Evolutionary conservation across 2,329 filamentous ascomycete genomes (phyloP).

Genomic region (Fusarium illudens): DNA sequence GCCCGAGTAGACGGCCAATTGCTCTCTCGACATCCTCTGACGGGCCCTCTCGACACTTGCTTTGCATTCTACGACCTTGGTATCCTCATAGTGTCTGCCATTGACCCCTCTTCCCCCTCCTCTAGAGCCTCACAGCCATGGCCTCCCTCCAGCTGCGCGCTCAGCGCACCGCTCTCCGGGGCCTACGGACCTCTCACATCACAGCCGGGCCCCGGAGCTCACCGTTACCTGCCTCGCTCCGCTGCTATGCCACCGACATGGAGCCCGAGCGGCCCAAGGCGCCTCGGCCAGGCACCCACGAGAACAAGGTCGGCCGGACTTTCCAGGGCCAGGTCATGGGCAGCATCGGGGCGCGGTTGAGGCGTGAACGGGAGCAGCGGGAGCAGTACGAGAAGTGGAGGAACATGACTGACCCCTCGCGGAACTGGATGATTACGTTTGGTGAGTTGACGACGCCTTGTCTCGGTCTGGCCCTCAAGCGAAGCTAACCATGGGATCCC

Average conservation of each 20-base stretch:
- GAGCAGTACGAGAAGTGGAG: constrained; percentile 58
- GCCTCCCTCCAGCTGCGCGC: constrained; percentile 47
- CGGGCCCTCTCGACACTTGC: not conserved
- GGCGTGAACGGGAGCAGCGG: constrained; percentile 63
- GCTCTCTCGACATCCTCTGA: not conserved
- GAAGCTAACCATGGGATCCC: constrained; percentile 3
- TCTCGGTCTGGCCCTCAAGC: not conserved
- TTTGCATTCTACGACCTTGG: not conserved
- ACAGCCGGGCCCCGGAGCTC: constrained; percentile 23
- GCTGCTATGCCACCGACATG: constrained; percentile 49
- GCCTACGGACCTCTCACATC: constrained; percentile 36
- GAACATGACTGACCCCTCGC: constrained; percentile 51
- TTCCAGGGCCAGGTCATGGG: constrained; percentile 70
- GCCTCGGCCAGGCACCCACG: constrained; percentile 45
- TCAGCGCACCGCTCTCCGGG: constrained; percentile 44
- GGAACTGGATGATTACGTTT: constrained; percentile 63
- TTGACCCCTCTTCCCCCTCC: constrained; percentile 5
- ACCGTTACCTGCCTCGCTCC: constrained; percentile 25
- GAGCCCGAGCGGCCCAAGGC: constrained; percentile 48
- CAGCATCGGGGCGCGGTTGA: constrained; percentile 63
- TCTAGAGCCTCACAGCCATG: constrained; percentile 32
- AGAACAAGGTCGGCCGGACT: constrained; percentile 50
- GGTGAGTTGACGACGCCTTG: constrained; percentile 49
- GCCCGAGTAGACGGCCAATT: constrained; percentile 12
- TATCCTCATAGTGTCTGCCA: constrained; percentile 1